Base-by-base conservation (phyloP, 2,329 filamentous ascomycete genomes). In the Septoria linicola region DNA sequence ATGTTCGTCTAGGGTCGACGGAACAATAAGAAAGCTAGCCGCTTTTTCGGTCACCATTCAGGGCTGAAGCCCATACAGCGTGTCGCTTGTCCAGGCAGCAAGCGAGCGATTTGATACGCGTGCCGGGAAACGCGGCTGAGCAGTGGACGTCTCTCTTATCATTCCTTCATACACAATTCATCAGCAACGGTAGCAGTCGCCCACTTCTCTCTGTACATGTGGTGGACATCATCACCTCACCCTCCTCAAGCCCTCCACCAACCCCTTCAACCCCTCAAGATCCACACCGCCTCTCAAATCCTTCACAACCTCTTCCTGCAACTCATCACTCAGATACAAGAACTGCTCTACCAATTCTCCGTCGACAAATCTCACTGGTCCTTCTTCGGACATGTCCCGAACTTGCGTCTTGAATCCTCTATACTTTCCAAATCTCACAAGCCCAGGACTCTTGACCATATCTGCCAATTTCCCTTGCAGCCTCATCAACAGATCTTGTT, bases 321-420 rank as follows among this genome's bases (percentile, higher is more conserved):
- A 62, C 4, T 75, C 73, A 49, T 85, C 82, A 39, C 80, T 76
- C 57, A 88, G 74, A 57, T 90, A 84, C 59, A 97, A 70, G 66
- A 96, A 96, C 44, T 82, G 72, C 72, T 97, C 92, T 10, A 99
- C 77, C 63, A 97, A 76, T 67, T 96, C 92, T 0, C 92, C 93
- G 64, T 99, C 93, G 10, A 99, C 81, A 63, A 97, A 97, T 1
- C 92, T 80, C 64, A 83, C 88, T 0, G 93, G 92, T 32, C 86
- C 88, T 0, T 87, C 84, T 0, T 82, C 80, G 7, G 63, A 57
- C 57, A 61, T 59, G 53, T 87, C 81, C 14, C 84, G 76, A 20
- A 86, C 83, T 19, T 82, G 76, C 47, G 83, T 95, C 54, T 83
- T 83, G 73, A 92, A 95, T 0, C 87, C 87, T n/a, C 93, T 81